Evolutionary conservation across 306 rosid species (phyloP).

Genomic region (Sechiopsis laciniata): DNA sequence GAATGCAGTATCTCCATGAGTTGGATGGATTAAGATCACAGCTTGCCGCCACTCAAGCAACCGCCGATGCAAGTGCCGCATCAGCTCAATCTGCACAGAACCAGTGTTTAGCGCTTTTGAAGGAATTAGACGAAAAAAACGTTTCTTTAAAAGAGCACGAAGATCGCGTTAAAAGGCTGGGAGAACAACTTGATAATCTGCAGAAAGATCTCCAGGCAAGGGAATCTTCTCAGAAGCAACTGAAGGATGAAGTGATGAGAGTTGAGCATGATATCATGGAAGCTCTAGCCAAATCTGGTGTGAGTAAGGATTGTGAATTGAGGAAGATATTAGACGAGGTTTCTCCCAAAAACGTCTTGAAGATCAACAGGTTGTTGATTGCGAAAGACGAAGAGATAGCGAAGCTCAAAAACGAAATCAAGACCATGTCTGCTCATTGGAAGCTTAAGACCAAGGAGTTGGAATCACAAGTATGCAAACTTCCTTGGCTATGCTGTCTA

Average conservation of each 20-base stretch:
- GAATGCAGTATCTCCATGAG: conserved; percentile 50
- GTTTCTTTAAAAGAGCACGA: conserved; percentile 67
- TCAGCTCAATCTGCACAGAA: conserved; percentile 73
- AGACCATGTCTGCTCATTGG: conserved; percentile 79
- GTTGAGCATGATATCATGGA: conserved; percentile 74
- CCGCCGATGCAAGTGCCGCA: conserved; percentile 79
- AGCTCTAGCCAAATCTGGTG: conserved; percentile 58
- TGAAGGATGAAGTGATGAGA: conserved; percentile 75
- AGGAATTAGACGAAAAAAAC: conserved; percentile 71
- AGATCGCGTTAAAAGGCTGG: conserved; percentile 58
- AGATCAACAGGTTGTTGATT: conserved; percentile 57
- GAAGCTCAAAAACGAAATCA: conserved; percentile 70
- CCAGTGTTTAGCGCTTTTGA: conserved; percentile 59
- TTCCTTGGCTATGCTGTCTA: not conserved
- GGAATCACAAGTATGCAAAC: conserved; percentile 72
- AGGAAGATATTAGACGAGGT: conserved; percentile 69
- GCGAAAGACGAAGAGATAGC: conserved; percentile 73
- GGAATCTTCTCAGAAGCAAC: conserved; percentile 86
- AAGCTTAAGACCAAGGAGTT: conserved; percentile 82
- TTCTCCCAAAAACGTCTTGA: conserved; percentile 76
- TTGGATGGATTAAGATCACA: conserved; percentile 68
- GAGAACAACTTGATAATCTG: conserved; percentile 72
- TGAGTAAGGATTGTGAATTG: conserved; percentile 66
- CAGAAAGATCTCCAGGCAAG: conserved; percentile 78
- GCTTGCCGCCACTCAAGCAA: conserved; percentile 61